A percentile compares a stretch with the other conserved stretches of the same genome.
phyloP scores from a whole-genome alignment of 805 yeast genomes.

The Myxozyma neotropica region DNA sequence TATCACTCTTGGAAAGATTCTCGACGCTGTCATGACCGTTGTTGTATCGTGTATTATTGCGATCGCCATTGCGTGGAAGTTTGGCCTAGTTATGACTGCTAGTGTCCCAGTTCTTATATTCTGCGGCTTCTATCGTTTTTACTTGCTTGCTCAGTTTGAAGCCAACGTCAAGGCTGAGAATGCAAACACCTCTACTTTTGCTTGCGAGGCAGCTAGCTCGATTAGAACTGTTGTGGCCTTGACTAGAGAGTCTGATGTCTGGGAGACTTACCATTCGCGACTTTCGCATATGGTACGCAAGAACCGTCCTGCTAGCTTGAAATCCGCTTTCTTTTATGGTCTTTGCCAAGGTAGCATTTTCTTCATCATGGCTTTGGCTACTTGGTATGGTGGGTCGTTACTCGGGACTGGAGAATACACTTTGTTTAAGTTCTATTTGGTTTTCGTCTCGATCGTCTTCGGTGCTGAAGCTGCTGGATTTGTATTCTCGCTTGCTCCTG shows the following conservation, averaged over 20 bases:
- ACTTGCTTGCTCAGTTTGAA: slow-evolving; percentile 41
- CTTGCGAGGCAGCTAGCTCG: slow-evolving; percentile 46
- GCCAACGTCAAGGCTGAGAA: slow-evolving; percentile 46
- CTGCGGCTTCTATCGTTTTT: slow-evolving; percentile 47
- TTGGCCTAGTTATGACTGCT: slow-evolving; percentile 49
- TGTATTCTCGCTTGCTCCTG: slow-evolving; percentile 50
- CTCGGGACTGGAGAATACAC: slow-evolving; percentile 41
- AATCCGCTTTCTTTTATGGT: slow-evolving; percentile 44
- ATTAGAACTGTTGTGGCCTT: slow-evolving; percentile 49
- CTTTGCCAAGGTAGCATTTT: slow-evolving; percentile 47
- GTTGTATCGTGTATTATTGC: slow-evolving; percentile 46
- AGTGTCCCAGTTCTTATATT: slow-evolving; percentile 43
- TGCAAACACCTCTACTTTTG: slow-evolving; percentile 46
- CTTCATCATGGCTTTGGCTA: slow-evolving; percentile 47
- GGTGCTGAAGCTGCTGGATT: slow-evolving; percentile 51
- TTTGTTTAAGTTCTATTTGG: slow-evolving; percentile 46
- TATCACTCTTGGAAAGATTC: slow-evolving; percentile 39
- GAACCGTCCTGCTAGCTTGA: slow-evolving; percentile 39
- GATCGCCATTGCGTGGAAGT: slow-evolving; percentile 46
- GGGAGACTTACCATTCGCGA: slow-evolving; percentile 38
- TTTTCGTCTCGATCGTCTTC: slow-evolving; percentile 45
- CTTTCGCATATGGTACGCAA: slow-evolving; percentile 37
- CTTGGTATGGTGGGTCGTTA: slow-evolving; percentile 49
- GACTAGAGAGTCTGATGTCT: slow-evolving; percentile 48
- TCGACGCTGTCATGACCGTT: slow-evolving; percentile 44